A percentile compares a stretch with the other conserved stretches of the same genome.
Conservation (phyloP, 345 rosid genomes). For the Capsella bursapastoris region DNA sequence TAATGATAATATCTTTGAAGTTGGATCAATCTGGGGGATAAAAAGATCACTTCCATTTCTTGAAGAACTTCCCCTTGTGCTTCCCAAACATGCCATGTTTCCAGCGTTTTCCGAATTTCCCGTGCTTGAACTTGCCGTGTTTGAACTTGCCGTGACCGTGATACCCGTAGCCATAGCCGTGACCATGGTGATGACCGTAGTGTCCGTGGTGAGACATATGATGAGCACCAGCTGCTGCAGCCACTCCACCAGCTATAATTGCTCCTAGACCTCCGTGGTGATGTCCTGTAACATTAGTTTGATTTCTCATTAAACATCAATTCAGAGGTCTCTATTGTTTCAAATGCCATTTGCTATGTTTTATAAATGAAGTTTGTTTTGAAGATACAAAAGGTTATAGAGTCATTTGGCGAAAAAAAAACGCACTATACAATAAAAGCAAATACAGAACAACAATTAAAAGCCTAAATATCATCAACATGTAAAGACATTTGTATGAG, state of each 20-base stretch:
- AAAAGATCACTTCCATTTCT: slow-evolving; percentile 56
- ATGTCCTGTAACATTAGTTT: slow-evolving; percentile 33
- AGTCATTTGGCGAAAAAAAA: slow-evolving; percentile 9
- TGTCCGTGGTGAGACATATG: slow-evolving; percentile 62
- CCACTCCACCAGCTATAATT: slow-evolving; percentile 70
- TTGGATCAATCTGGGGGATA: slow-evolving; percentile 17
- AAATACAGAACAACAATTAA: neutral
- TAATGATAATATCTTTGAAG: neutral
- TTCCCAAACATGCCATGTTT: slow-evolving; percentile 71
- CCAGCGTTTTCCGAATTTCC: slow-evolving; percentile 71
- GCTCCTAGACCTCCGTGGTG: slow-evolving; percentile 60
- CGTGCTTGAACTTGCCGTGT: slow-evolving; percentile 73
- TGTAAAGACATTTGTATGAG: slow-evolving; percentile 13
- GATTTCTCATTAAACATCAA: slow-evolving; percentile 23
- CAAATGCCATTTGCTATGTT: neutral
- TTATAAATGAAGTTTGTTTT: neutral
- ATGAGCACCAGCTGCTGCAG: slow-evolving; percentile 76
- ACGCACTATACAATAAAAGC: slow-evolving; percentile 4
- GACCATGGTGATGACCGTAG: slow-evolving; percentile 49
- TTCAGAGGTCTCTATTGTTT: neutral
- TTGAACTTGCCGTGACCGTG: slow-evolving; percentile 73
- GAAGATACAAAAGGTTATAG: slow-evolving; percentile 8
- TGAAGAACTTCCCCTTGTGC: slow-evolving; percentile 65
- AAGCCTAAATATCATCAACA: slow-evolving; percentile 3
- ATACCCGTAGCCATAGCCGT: slow-evolving; percentile 40